Evolutionary conservation across 495 filamentous ascomycete genomes (phyloP).

Genomic region (Neurospora sp.): DNA sequence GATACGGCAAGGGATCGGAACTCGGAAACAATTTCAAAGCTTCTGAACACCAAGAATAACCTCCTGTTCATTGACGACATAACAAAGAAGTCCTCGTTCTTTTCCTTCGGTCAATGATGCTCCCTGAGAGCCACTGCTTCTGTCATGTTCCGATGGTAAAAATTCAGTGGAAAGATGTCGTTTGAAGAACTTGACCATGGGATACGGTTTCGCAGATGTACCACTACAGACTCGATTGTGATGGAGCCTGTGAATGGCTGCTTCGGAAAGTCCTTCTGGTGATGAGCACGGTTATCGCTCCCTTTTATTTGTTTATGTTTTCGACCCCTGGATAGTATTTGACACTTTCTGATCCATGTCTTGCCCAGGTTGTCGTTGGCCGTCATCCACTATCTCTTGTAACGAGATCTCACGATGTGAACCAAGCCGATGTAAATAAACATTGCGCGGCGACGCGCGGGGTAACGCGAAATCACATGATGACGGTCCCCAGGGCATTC

Average conservation of each 20-base stretch:
- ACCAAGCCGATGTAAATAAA: background rate
- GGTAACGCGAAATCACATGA: constrained; percentile 16
- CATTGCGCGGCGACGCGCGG: background rate
- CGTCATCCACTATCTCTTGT: background rate
- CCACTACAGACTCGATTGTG: too few relatives aligned
- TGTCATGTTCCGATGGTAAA: background rate
- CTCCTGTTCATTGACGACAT: background rate
- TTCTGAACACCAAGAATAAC: background rate
- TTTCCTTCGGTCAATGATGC: background rate
- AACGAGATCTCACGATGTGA: background rate
- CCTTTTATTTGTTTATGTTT: background rate
- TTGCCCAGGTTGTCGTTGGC: background rate
- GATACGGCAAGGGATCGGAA: background rate
- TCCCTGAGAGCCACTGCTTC: background rate
- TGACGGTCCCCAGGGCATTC: background rate
- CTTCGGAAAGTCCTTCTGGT: background rate
- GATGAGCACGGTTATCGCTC: background rate
- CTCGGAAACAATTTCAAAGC: background rate
- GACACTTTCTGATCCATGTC: background rate
- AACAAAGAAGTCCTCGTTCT: background rate
- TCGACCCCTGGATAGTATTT: background rate
- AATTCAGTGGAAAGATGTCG: background rate
- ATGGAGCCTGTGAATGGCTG: background rate
- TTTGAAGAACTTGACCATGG: background rate
- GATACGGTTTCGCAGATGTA: background rate